A percentile compares a stretch with the other conserved stretches of the same genome.
Conservation (phyloP, 768 basidiomycete genomes). For the Rhodotorula taiwanensis region DNA sequence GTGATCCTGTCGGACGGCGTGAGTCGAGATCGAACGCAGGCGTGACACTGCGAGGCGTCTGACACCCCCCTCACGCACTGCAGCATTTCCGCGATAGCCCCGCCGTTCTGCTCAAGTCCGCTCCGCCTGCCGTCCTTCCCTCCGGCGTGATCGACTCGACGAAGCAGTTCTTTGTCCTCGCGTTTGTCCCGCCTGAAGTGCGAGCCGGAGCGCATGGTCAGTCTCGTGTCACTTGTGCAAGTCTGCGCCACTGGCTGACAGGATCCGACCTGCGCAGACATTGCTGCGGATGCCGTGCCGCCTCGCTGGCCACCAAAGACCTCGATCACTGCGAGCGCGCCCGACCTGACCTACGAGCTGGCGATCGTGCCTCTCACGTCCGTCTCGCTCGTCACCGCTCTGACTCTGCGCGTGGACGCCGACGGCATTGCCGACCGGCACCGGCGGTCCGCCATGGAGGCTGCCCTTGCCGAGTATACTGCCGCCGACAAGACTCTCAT, state of each 20-base stretch:
- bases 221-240: not conserved
- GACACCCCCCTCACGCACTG: no score
- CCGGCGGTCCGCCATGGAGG: slow-evolving; percentile 58
- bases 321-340: slow-evolving; percentile 43
- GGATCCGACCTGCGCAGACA: slow-evolving; percentile 52
- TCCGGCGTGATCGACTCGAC: slow-evolving; percentile 35
- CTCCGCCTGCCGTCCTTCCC: slow-evolving; percentile 19
- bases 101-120: slow-evolving; percentile 37
- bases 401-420: slow-evolving; percentile 66
- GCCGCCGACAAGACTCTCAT: slow-evolving; percentile 46
- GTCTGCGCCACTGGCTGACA: no score
- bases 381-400: slow-evolving; percentile 66
- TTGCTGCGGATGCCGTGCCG: slow-evolving; percentile 55
- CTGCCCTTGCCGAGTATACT: slow-evolving; percentile 50
- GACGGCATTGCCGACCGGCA: slow-evolving; percentile 62
- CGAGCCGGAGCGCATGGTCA: slow-evolving; percentile 14
- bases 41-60: not conserved
- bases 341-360: slow-evolving; percentile 63
- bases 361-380: slow-evolving; percentile 60
- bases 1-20: slow-evolving; percentile 77
- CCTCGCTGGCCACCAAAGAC: slow-evolving; percentile 70
- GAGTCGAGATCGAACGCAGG: slow-evolving; percentile 40
- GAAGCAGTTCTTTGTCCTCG: slow-evolving; percentile 37
- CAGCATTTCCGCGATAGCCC: slow-evolving; percentile 37
- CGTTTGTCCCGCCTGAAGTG: slow-evolving; percentile 32